These are phyloP conservation scores for Melaleuca alternifolia DNA, from an alignment of 345 rosid genomes.

Conservation along the genomic window DNA sequence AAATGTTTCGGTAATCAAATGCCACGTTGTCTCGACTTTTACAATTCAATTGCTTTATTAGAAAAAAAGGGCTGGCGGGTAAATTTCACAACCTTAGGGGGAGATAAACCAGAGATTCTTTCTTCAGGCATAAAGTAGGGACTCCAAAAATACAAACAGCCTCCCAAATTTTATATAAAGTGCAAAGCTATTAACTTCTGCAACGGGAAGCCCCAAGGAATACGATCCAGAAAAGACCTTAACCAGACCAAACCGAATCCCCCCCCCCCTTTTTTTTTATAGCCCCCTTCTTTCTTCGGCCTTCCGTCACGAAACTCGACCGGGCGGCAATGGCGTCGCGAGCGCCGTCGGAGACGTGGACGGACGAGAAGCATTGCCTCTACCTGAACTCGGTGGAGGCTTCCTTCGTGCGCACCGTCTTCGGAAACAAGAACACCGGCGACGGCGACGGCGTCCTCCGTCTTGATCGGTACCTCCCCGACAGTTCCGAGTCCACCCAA, in stretches of 20 bases:
- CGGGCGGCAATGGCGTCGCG: background rate
- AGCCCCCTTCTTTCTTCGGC: background rate
- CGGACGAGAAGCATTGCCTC: slow-evolving; percentile 34
- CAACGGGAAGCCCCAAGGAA: background rate
- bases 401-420: slow-evolving; percentile 30
- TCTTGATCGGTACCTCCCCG: slow-evolving; percentile 39
- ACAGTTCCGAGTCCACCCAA: slow-evolving; percentile 32
- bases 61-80: background rate
- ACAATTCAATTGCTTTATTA: background rate
- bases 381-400: slow-evolving; percentile 36
- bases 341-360: slow-evolving; percentile 18
- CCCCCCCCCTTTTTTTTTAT: too few relatives aligned
- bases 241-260: background rate
- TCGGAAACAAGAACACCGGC: slow-evolving; percentile 5
- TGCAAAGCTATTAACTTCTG: background rate
- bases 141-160: background rate
- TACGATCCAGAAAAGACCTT: background rate
- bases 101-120: background rate
- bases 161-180: background rate
- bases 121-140: background rate
- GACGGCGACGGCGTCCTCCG: slow-evolving; percentile 3
- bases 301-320: background rate
- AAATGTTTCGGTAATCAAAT: background rate
- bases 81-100: background rate
- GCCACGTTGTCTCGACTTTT: background rate